Evolutionary conservation across 345 rosid genomes (phyloP), one percentile per base, ranked within the genome.

Genomic region (Euphorbia peplus): DNA sequence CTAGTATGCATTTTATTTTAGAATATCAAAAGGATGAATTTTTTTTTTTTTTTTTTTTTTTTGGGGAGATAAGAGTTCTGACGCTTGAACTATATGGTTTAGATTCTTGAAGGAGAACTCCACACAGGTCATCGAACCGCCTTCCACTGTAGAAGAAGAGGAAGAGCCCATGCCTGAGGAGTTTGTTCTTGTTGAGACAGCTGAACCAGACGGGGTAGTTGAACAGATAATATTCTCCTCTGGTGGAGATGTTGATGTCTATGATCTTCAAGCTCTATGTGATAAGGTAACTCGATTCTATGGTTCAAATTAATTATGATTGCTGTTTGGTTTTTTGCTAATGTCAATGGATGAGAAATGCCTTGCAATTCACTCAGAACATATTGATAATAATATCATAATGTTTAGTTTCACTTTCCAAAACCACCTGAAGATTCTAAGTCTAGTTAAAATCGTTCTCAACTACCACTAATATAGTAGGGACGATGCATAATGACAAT

Each of bases 171-270:
- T 85, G 37, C 93, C 89, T 47, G 85, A 85, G 70, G 96, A 93
- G 61, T 84, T 93, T 75, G 84, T 89, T 69, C 86, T 93, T 32
- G 74, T 85, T 67, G 96, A 91, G 75, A 89, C 81, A 41, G 74
- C 83, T 70, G 76, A 77, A 21, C 61, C 83, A 65, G 90, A 91
- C 80, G 97, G 98, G 26, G 73, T 73, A 66, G 67, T 81, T 60
- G 98, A 93, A 76, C 88, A 88, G 69, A 89, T 93, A 58, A 75
- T 91, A 73, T 93, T 91, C 79, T 91, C 97, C 60, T 91, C 93
- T 0, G 96, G 95, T 57, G 98, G 95, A 72, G 89, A 87, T 55
- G 83, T 93, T 79, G 96, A 93, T 83, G 74, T 93, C 15, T 88
- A 89, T 85, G 97, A 93, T 82, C 97, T 93, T 73, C 87, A 93